Percentiles rank a stretch among this genome's conserved stretches.
Evolutionary conservation across 2,329 filamentous ascomycete species (phyloP).

Genomic region (Trichocomaceae sp.): DNA sequence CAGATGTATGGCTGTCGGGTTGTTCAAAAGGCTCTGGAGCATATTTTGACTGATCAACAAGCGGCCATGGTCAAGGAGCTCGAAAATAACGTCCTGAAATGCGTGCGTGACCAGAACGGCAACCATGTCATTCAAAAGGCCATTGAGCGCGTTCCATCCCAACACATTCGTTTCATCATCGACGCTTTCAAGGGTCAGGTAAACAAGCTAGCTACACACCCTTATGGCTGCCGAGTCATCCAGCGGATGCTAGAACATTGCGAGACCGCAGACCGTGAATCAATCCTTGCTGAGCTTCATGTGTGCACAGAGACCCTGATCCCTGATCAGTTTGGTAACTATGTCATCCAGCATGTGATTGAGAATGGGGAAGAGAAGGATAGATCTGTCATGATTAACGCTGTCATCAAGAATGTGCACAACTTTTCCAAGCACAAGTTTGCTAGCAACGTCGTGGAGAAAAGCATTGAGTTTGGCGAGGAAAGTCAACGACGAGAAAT

Average conservation of each 20-base stretch:
- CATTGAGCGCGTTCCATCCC: slow-evolving; percentile 69
- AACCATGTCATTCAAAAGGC: slow-evolving; percentile 97
- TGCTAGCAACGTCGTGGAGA: slow-evolving; percentile 95
- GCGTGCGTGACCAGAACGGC: slow-evolving; percentile 81
- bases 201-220: slow-evolving; percentile 65
- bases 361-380: slow-evolving; percentile 68
- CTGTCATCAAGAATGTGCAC: slow-evolving; percentile 67
- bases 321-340: slow-evolving; percentile 87
- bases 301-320: slow-evolving; percentile 65
- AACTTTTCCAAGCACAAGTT: slow-evolving; percentile 88
- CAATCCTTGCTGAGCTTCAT: slow-evolving; percentile 73
- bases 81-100: slow-evolving; percentile 64
- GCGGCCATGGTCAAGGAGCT: slow-evolving; percentile 76
- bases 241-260: slow-evolving; percentile 86
- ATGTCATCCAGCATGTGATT: slow-evolving; percentile 90
- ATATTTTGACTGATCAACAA: slow-evolving; percentile 89
- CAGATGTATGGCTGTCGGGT: slow-evolving; percentile 94
- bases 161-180: slow-evolving; percentile 80
- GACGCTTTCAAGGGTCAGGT: slow-evolving; percentile 71
- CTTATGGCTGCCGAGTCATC: slow-evolving; percentile 86
- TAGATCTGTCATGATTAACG: slow-evolving; percentile 61
- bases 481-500: slow-evolving; percentile 64
- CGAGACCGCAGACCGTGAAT: slow-evolving; percentile 61
- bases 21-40: slow-evolving; percentile 91
- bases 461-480: slow-evolving; percentile 70